Conservation (phyloP, 2,329 filamentous ascomycete species). For the Colletotrichum sp. region DNA sequence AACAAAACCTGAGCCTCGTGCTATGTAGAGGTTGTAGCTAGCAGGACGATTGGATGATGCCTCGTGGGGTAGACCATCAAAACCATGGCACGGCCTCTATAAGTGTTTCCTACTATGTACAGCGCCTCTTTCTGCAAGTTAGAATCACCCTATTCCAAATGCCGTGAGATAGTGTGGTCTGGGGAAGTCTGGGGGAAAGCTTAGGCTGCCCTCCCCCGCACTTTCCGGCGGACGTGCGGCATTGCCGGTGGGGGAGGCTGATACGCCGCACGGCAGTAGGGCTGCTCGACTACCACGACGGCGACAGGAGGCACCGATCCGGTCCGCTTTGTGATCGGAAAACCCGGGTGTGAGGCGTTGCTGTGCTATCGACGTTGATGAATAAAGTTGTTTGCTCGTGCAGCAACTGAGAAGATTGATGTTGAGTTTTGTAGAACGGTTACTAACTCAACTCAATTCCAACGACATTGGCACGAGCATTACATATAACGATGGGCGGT, state of each 20-base stretch:
- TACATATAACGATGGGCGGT: not conserved
- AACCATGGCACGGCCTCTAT: not conserved
- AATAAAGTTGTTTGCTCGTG: not conserved
- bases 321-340: not conserved
- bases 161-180: not conserved
- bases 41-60: not conserved
- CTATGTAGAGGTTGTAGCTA: not conserved
- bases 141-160: not conserved
- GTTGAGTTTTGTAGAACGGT: fast-evolving
- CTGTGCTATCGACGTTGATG: not conserved
- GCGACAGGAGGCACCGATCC: not conserved
- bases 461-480: not conserved
- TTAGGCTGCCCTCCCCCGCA: not conserved
- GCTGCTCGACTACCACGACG: not conserved
- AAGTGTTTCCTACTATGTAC: fast-evolving
- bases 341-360: not conserved
- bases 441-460: not conserved
- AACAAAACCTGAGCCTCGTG: not conserved
- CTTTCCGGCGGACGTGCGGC: not conserved
- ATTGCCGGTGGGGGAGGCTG: not conserved
- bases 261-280: not conserved
- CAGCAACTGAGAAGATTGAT: fast-evolving
- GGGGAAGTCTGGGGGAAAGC: not conserved
- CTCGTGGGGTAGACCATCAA: not conserved
- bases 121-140: not conserved